Percentiles rank a stretch among this genome's conserved stretches.
phyloP scores from a whole-genome alignment of 176 grass and related monocot genomes.

The Juncus effusus region DNA sequence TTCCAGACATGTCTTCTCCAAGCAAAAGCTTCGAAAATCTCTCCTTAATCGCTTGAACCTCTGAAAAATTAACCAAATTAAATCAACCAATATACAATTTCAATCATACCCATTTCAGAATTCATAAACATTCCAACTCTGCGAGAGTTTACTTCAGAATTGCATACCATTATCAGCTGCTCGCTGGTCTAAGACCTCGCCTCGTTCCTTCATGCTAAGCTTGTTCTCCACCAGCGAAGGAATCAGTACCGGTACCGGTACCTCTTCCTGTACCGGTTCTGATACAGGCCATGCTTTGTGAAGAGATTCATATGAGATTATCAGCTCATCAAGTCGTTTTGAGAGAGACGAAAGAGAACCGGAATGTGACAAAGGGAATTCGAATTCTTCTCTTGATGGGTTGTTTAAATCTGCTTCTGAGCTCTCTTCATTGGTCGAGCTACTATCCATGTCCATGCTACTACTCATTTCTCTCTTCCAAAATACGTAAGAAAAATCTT shows the following conservation, averaged over 20 bases:
- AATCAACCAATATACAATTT: slow-evolving; percentile 2
- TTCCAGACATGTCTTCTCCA: slow-evolving; percentile 94
- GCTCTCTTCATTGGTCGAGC: slow-evolving; percentile 58
- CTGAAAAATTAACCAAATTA: slow-evolving; percentile 36
- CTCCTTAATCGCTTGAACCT: slow-evolving; percentile 69
- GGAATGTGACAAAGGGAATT: slow-evolving; percentile 10
- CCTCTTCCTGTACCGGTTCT: slow-evolving; percentile 27
- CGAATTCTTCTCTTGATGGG: slow-evolving; percentile 12
- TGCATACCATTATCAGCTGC: slow-evolving; percentile 45
- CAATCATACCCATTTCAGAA: not conserved
- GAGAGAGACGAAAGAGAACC: slow-evolving; percentile 37
- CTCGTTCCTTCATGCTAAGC: slow-evolving; percentile 39
- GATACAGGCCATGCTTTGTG: slow-evolving; percentile 48
- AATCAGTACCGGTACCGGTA: slow-evolving; percentile 24
- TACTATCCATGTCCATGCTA: slow-evolving; percentile 53
- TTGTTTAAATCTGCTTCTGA: slow-evolving; percentile 50
- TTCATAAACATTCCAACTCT: not conserved
- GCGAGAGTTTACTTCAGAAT: not conserved
- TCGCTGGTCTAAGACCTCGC: slow-evolving; percentile 26
- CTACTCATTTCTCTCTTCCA: slow-evolving; percentile 4
- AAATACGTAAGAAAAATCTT: not conserved
- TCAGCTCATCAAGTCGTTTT: slow-evolving; percentile 57
- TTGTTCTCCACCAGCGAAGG: slow-evolving; percentile 41
- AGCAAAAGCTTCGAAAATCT: slow-evolving; percentile 86
- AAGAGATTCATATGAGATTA: slow-evolving; percentile 47